Percentiles rank a stretch among this genome's conserved stretches.
Conservation (phyloP, 768 basidiomycete genomes). For the Leccinum uliginosum region DNA sequence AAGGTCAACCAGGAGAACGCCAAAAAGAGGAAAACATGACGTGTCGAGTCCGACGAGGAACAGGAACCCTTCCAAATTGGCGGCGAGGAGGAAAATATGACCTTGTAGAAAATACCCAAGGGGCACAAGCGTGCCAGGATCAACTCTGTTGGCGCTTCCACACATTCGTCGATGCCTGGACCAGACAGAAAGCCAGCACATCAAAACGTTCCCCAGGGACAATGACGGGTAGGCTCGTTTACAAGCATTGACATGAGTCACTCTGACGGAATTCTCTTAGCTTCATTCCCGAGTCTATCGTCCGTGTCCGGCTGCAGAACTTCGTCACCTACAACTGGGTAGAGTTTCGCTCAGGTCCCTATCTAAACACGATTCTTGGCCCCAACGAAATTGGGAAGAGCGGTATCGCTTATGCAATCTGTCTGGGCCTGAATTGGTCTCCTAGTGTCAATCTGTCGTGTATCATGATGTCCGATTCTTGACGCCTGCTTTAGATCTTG, state of each 20-base stretch:
- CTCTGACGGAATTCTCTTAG: slow-evolving; percentile 29
- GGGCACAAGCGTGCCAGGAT: slow-evolving; percentile 64
- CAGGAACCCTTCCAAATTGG: slow-evolving; percentile 20
- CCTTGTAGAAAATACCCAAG: slow-evolving; percentile 37
- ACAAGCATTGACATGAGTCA: neutral
- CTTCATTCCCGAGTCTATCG: slow-evolving; percentile 90
- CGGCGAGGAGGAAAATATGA: slow-evolving; percentile 14
- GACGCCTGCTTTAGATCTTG: slow-evolving; percentile 51
- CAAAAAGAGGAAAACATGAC: slow-evolving; percentile 32
- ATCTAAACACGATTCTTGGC: slow-evolving; percentile 95
- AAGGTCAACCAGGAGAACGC: slow-evolving; percentile 30
- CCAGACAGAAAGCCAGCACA: slow-evolving; percentile 32
- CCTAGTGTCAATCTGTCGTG: slow-evolving; percentile 38
- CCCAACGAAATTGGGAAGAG: slow-evolving; percentile 97
- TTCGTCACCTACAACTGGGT: slow-evolving; percentile 95
- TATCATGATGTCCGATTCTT: slow-evolving; percentile 15
- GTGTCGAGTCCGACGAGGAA: slow-evolving; percentile 28
- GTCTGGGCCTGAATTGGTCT: slow-evolving; percentile 66
- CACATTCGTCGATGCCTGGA: slow-evolving; percentile 32
- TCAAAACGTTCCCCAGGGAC: slow-evolving; percentile 64
- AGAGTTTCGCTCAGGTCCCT: slow-evolving; percentile 85
- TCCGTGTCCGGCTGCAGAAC: slow-evolving; percentile 80
- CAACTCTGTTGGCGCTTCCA: slow-evolving; percentile 60
- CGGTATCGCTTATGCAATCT: slow-evolving; percentile 91
- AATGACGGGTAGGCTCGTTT: slow-evolving; percentile 54